Conservation (phyloP, 805 yeast species). For the Ogataea pilisensis region DNA sequence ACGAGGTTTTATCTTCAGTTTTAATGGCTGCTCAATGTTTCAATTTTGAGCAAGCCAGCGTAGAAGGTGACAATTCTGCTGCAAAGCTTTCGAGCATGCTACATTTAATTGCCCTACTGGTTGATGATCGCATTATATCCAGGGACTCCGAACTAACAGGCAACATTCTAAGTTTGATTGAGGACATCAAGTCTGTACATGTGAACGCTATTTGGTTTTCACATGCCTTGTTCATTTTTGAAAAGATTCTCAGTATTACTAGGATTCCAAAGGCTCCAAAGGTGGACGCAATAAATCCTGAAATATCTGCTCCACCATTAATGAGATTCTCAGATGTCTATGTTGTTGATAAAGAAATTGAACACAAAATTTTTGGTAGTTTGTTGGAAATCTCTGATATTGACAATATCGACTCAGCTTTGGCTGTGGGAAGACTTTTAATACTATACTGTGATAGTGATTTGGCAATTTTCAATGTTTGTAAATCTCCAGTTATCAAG, state of each 20-base stretch:
- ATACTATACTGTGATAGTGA: constrained; percentile 49
- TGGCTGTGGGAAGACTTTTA: constrained; percentile 51
- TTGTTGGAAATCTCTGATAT: constrained; percentile 40
- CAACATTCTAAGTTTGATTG: constrained; percentile 34
- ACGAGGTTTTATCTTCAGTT: constrained; percentile 35
- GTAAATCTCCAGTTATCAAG: constrained; percentile 44
- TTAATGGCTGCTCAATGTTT: constrained; percentile 34
- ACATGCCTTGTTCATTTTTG: constrained; percentile 50
- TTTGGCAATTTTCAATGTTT: constrained; percentile 35
- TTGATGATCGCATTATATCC: constrained; percentile 36
- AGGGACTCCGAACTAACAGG: constrained; percentile 33
- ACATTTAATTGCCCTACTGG: constrained; percentile 39
- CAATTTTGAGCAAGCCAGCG: constrained; percentile 16
- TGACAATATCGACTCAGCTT: constrained; percentile 42
- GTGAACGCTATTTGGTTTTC: constrained; percentile 55
- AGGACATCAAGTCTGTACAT: constrained; percentile 33
- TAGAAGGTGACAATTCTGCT: constrained; percentile 16
- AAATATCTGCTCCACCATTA: constrained; percentile 14
- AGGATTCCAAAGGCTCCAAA: constrained; percentile 50
- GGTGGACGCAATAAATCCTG: constrained; percentile 28
- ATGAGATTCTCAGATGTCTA: constrained; percentile 16
- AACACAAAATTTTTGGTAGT: constrained; percentile 37
- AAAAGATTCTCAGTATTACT: constrained; percentile 48
- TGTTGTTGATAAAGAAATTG: constrained; percentile 17
- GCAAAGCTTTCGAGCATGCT: constrained; percentile 37